Percentiles rank a stretch among this genome's conserved stretches.
Conservation (phyloP, 257 asterid genomes). For the Mitragyna speciosa region DNA sequence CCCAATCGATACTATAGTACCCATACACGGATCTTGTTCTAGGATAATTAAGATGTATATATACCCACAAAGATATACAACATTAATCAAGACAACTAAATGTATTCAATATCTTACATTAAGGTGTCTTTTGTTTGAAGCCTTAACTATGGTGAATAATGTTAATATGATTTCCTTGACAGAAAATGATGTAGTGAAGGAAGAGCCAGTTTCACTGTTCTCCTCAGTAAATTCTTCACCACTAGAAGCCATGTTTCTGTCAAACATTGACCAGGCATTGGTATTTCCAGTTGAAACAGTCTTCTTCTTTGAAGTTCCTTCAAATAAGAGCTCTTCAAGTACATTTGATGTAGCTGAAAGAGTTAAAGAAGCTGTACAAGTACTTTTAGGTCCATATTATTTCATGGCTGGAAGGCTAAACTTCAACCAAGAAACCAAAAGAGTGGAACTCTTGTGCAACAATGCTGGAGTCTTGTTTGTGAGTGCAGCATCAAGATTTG, state of each 20-base stretch:
- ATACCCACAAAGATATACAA: not conserved
- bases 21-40: not conserved
- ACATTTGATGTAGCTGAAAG: conserved; percentile 20
- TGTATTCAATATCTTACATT: not conserved
- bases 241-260: conserved; percentile 35
- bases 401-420: conserved; percentile 52
- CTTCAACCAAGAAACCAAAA: conserved; percentile 29
- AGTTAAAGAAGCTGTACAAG: conserved; percentile 35
- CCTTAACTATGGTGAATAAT: not conserved
- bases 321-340: conserved; percentile 7
- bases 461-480: conserved; percentile 47
- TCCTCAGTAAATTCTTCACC: conserved; percentile 30
- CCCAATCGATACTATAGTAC: not conserved
- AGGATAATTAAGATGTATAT: not conserved
- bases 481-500: conserved; percentile 28
- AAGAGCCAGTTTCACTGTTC: conserved; percentile 28
- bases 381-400: conserved; percentile 42
- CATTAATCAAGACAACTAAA: not conserved
- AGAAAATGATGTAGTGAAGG: conserved; percentile 28
- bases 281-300: conserved; percentile 46
- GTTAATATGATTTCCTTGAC: conserved; percentile 5
- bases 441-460: conserved; percentile 46
- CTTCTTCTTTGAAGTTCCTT: conserved; percentile 37
- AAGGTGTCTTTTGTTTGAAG: not conserved
- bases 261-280: conserved; percentile 47